Evolutionary conservation across 177 flowering plant species (phyloP).

Genomic region (Vitis hybrid): DNA sequence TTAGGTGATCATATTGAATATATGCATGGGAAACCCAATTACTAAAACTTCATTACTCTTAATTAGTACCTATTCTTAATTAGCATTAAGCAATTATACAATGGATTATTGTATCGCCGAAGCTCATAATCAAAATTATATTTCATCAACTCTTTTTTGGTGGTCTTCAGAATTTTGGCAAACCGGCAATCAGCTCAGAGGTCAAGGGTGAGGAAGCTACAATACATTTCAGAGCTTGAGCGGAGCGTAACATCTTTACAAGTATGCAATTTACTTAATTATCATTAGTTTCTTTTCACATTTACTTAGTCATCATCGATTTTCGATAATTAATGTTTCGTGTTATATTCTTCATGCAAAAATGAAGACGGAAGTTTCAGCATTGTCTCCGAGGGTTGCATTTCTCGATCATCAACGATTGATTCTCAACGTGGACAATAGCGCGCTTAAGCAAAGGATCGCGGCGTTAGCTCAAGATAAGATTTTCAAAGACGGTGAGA

Average conservation of each 20-base stretch:
- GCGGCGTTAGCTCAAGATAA: constrained; percentile 79
- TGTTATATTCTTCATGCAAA: not conserved
- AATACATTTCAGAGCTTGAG: constrained; percentile 76
- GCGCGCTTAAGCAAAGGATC: constrained; percentile 69
- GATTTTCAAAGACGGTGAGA: constrained; percentile 70
- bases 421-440: constrained; percentile 64
- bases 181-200: constrained; percentile 80
- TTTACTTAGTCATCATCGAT: not conserved
- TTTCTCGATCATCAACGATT: constrained; percentile 66
- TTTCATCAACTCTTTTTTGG: not conserved
- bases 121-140: no score
- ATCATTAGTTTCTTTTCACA: not conserved
- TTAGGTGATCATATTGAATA: not conserved
- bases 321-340: not conserved
- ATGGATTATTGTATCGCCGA: not conserved
- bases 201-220: constrained; percentile 70
- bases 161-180: constrained; percentile 52
- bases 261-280: constrained; percentile 23
- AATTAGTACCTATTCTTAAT: not conserved
- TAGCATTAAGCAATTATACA: no score
- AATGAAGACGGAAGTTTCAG: constrained; percentile 62
- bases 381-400: constrained; percentile 69
- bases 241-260: constrained; percentile 67
- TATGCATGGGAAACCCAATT: not conserved
- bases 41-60: not conserved